phyloP scores from a whole-genome alignment of 345 rosid genomes.

The Eucalyptus tenuipes region DNA sequence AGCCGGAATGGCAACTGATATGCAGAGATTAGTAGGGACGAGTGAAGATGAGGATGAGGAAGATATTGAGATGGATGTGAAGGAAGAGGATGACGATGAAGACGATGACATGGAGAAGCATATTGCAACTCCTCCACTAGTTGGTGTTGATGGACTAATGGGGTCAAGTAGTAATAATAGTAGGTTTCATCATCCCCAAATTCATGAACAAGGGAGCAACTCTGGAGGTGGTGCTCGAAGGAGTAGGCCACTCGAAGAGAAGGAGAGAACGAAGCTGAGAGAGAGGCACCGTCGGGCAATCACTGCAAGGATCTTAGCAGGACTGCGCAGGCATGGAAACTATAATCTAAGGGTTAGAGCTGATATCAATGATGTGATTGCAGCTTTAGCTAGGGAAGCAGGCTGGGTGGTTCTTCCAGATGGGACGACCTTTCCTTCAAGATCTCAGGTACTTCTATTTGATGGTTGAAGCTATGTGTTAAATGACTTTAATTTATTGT shows the following conservation, averaged over 20 bases:
- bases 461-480: background rate
- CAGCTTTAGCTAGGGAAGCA: constrained; percentile 99
- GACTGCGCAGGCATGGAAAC: constrained; percentile 92
- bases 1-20: constrained; percentile 58
- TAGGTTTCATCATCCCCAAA: constrained; percentile 50
- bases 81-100: constrained; percentile 74
- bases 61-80: constrained; percentile 58
- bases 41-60: constrained; percentile 96
- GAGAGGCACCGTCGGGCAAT: constrained; percentile 97
- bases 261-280: constrained; percentile 93
- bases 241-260: constrained; percentile 82
- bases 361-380: constrained; percentile 96
- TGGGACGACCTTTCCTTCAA: constrained; percentile 97
- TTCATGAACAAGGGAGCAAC: constrained; percentile 68
- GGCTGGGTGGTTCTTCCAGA: constrained; percentile 99
- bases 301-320: constrained; percentile 95
- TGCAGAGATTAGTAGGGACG: constrained; percentile 57
- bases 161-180: constrained; percentile 28
- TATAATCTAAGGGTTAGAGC: constrained; percentile 99
- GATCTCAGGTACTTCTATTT: constrained; percentile 61
- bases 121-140: constrained; percentile 22
- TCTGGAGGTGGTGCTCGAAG: constrained; percentile 78
- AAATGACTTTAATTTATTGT: background rate
- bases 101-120: constrained; percentile 43
- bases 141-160: constrained; percentile 31